Percentiles rank a stretch among this genome's conserved stretches.
Evolutionary conservation across 176 grass and related monocot genomes (phyloP).

Genomic region (Metroxylon sagu): DNA sequence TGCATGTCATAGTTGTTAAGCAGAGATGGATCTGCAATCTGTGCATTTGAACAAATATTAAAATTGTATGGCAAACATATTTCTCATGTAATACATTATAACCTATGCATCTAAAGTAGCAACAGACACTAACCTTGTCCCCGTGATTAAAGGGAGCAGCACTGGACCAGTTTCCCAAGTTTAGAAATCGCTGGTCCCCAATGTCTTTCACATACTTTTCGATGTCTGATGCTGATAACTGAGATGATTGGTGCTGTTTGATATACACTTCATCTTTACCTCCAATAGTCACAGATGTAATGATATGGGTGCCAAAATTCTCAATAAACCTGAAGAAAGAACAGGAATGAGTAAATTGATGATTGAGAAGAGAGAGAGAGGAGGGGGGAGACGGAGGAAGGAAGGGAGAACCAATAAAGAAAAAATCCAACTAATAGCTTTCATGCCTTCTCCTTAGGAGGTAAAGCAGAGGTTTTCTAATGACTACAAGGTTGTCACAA

Average conservation of each 20-base stretch:
- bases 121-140: conserved; percentile 64
- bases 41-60: too few species aligned
- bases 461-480: too few species aligned
- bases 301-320: conserved; percentile 91
- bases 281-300: conserved; percentile 84
- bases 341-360: too few species aligned
- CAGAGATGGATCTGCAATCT: too few species aligned
- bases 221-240: conserved; percentile 73
- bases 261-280: conserved; percentile 99
- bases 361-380: conserved; percentile 8
- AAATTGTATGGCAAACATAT: too few species aligned
- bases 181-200: conserved; percentile 73
- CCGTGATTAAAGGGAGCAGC: conserved; percentile 50
- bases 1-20: too few species aligned
- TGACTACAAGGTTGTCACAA: too few species aligned
- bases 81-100: neutral
- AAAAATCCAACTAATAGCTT: too few species aligned
- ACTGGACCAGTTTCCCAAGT: conserved; percentile 51
- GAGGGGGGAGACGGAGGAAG: conserved; percentile 6
- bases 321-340: conserved; percentile 73
- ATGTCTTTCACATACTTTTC: conserved; percentile 84
- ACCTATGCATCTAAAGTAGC: neutral
- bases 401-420: neutral
- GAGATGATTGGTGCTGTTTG: conserved; percentile 92
- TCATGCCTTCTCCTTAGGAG: too few species aligned